Evolutionary conservation across 1,284 basidiomycete genomes (phyloP).

Genomic region (Papiliotrema flavescens): DNA sequence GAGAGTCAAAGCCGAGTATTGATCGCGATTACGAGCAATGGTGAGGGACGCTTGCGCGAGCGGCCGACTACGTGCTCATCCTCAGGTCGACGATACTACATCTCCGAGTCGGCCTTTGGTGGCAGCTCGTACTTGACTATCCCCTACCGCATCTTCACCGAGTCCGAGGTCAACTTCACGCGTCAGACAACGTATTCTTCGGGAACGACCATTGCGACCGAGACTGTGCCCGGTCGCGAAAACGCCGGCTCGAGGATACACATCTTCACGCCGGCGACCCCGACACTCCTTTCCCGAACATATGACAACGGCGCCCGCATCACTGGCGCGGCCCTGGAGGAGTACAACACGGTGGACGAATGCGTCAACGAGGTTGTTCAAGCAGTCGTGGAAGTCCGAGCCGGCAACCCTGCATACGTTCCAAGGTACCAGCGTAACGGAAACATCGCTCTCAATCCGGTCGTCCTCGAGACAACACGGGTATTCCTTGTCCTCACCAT

Average conservation of each 20-base stretch:
- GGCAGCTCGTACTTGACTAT: too few relatives aligned
- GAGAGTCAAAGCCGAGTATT: too few relatives aligned
- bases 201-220: too few relatives aligned
- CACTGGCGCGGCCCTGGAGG: slow-evolving; percentile 16
- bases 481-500: slow-evolving; percentile 39
- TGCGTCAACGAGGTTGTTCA: slow-evolving; percentile 72
- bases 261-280: slow-evolving; percentile 25
- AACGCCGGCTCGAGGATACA: slow-evolving; percentile 13
- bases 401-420: slow-evolving; percentile 25
- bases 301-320: slow-evolving; percentile 26
- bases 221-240: too few relatives aligned
- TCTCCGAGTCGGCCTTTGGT: too few relatives aligned
- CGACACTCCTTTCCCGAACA: slow-evolving; percentile 31
- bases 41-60: too few relatives aligned
- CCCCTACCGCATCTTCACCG: too few relatives aligned
- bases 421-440: slow-evolving; percentile 9
- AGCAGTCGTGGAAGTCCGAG: slow-evolving; percentile 59
- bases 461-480: slow-evolving; percentile 24
- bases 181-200: too few relatives aligned
- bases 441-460: slow-evolving; percentile 28
- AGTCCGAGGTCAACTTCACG: too few relatives aligned
- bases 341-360: slow-evolving; percentile 51
- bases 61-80: too few relatives aligned
- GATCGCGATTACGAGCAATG: too few relatives aligned
- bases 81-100: too few relatives aligned